A percentile compares a stretch with the other conserved stretches of the same genome.
phyloP scores from a whole-genome alignment of 257 asterid species.

The Fraxinus quadrangulata region DNA sequence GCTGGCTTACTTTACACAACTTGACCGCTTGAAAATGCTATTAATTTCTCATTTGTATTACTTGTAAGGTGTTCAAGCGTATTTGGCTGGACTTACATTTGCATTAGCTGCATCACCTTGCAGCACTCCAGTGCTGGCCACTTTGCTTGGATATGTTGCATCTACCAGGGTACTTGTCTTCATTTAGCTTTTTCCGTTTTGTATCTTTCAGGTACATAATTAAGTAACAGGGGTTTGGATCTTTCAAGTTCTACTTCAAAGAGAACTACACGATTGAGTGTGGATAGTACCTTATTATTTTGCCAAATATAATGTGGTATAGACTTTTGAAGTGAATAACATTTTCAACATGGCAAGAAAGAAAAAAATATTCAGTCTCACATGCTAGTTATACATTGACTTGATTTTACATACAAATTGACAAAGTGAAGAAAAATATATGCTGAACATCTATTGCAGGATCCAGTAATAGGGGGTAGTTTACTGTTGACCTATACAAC shows the following conservation, averaged over 20 bases:
- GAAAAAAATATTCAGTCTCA: not conserved
- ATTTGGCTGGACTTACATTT: constrained; percentile 94
- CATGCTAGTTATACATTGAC: not conserved
- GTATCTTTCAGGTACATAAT: not conserved
- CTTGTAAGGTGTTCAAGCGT: constrained; percentile 82
- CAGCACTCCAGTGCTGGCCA: constrained; percentile 89
- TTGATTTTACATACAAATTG: not conserved
- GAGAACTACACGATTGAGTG: not conserved
- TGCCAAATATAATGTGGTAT: not conserved
- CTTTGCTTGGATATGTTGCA: constrained; percentile 92
- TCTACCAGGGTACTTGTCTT: constrained; percentile 66
- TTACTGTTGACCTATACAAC: constrained; percentile 87
- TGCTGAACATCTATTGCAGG: constrained; percentile 42
- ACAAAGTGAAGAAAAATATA: not conserved
- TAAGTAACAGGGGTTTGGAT: not conserved
- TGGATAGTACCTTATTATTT: not conserved
- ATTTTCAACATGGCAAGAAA: not conserved
- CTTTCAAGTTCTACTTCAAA: not conserved
- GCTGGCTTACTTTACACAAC: not conserved
- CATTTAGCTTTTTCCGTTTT: not conserved
- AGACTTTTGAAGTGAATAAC: not conserved
- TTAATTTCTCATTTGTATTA: constrained; percentile 14
- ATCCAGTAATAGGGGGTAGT: constrained; percentile 86
- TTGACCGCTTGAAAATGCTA: not conserved
- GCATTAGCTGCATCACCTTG: constrained; percentile 99